A percentile compares a stretch with the other conserved stretches of the same genome.
phyloP scores from a whole-genome alignment of 306 rosid species.

The Fagus sylvatica region DNA sequence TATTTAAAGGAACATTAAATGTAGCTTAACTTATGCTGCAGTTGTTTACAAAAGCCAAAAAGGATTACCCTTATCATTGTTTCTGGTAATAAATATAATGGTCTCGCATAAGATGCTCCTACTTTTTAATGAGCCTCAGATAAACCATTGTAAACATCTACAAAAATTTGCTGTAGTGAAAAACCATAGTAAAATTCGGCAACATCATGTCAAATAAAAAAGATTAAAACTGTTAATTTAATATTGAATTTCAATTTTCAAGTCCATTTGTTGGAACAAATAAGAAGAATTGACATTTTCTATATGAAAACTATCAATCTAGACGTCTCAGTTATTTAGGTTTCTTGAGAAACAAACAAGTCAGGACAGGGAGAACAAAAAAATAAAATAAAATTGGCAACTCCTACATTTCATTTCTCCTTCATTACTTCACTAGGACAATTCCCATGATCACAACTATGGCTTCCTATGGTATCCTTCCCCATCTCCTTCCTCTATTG shows the following conservation, averaged over 20 bases:
- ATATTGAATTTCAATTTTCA: neutral
- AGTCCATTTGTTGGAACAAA: neutral
- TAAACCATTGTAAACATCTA: neutral
- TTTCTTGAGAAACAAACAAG: conserved; percentile 27
- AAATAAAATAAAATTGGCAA: neutral
- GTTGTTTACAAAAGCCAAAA: too few relatives aligned
- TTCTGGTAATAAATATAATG: too few relatives aligned
- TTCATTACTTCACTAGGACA: conserved; percentile 28
- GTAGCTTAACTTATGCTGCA: too few relatives aligned
- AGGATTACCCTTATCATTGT: too few relatives aligned
- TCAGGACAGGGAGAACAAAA: conserved; percentile 28
- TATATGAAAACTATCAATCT: conserved; percentile 5
- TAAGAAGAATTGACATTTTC: conserved; percentile 1
- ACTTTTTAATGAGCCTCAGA: neutral
- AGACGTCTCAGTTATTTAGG: neutral
- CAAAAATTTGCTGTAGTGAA: neutral
- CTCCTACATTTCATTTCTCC: conserved; percentile 6
- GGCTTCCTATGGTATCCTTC: conserved; percentile 43
- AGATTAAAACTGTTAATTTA: neutral
- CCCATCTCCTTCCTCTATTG: conserved; percentile 34
- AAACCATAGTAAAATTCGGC: neutral
- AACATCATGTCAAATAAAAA: neutral
- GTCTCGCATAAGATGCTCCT: neutral
- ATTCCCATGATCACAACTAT: conserved; percentile 41
- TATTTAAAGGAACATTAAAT: too few relatives aligned